Percentiles rank a stretch among this genome's conserved stretches.
These are phyloP conservation scores for Grosmannia clavigera DNA, from an alignment of 2,329 filamentous ascomycete genomes.

Conservation along the genomic window DNA sequence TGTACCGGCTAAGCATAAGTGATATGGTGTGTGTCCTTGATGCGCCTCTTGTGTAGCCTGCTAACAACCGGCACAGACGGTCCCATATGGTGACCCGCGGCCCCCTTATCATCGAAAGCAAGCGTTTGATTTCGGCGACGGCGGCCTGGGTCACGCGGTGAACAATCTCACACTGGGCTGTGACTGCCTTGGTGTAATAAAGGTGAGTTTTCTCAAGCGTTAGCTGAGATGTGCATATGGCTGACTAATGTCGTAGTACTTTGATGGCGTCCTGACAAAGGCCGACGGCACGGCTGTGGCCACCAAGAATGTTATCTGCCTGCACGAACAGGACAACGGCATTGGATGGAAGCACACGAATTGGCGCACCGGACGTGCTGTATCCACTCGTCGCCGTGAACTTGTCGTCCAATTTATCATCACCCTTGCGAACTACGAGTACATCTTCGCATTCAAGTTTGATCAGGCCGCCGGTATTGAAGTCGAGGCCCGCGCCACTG, in stretches of 20 bases:
- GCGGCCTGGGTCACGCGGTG: constrained; percentile 52
- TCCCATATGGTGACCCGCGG: constrained; percentile 51
- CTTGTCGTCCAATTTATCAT: constrained; percentile 48
- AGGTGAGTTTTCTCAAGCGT: not conserved
- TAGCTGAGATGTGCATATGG: not conserved
- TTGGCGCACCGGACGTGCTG: not conserved
- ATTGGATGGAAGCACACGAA: constrained; percentile 57
- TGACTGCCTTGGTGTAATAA: constrained; percentile 57
- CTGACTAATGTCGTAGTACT: constrained; percentile 25
- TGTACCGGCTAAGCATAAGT: constrained; percentile 54
- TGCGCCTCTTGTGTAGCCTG: not conserved
- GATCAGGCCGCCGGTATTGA: constrained; percentile 49
- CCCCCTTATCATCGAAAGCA: constrained; percentile 56
- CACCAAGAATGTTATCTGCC: constrained; percentile 44
- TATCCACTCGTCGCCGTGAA: not conserved
- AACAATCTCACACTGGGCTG: constrained; percentile 59
- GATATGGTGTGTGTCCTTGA: constrained; percentile 49
- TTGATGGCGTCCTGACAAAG: constrained; percentile 40
- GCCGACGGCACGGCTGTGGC: constrained; percentile 37
- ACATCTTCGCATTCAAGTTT: constrained; percentile 39
- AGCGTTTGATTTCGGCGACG: constrained; percentile 61
- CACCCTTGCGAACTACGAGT: constrained; percentile 61
- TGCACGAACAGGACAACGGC: constrained; percentile 59
- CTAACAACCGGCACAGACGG: constrained; percentile 14
- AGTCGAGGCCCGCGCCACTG: constrained; percentile 51